Base-by-base conservation (phyloP, 2,329 filamentous ascomycete species). In the Alternaria angustiovoidea region DNA sequence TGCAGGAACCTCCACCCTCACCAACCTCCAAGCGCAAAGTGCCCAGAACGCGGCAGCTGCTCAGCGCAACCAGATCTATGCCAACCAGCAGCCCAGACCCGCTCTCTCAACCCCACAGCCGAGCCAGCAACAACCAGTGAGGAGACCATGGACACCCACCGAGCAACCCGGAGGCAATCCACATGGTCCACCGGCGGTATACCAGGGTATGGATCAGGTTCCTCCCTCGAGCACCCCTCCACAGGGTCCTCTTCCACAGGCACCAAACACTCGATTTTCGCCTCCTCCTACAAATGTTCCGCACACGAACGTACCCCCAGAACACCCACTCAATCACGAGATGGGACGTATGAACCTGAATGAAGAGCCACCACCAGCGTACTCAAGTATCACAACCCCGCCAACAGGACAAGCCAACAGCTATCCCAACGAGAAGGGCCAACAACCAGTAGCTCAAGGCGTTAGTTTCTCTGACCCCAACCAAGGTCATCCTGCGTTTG, bases 61-160 rank as follows among this genome's bases (percentile, higher is more conserved):
- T 28, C 92, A 95, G 76, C 86, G 94, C 67, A 82, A 91, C 63
- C 91, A 92, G 38, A 92, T 95, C 61, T 97, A 97, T 67, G 77
- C 78, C 7, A 75, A 78, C 42, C 75, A 79, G 49, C 76, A 77
- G 63, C 77, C 80, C 43, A 76, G 76, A 28, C 75, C 75, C 76
- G 86, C 85, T 22, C 82, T 84, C 36, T 82, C 84, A 54, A 80
- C 81, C 56, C 81, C 81, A 34, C 71, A 73, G 66, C 75, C 76
- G 61, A 57, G 59, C 43, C 79, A 78, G 59, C 78, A 78, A 71
- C 78, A 79, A 47, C 83, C 78, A 32, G 75, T 81, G 38, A 75
- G 84, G 26, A 86, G 94, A 48, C 94, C 94, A 30, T 98, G 94
- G 95, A 98, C 94, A 9, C 95, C 95, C 1, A 98, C 95, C 3